Evolutionary conservation across 2,329 filamentous ascomycete species (phyloP), one percentile per base, ranked within the genome.

Genomic region (Fusarium tupiense): DNA sequence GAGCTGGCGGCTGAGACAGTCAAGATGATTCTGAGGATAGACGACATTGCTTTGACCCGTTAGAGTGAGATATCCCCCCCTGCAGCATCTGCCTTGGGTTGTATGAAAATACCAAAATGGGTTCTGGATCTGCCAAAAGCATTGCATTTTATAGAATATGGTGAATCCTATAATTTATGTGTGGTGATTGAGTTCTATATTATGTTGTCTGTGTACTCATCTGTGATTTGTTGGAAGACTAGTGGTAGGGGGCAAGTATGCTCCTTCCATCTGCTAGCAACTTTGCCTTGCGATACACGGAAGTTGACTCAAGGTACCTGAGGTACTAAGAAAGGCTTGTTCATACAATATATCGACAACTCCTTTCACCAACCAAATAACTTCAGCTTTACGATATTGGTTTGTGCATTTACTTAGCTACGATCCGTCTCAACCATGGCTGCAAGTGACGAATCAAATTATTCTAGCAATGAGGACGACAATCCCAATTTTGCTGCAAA

Each of bases 1-100:
- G 96, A 99, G 87, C 85, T 99, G 84, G 96, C 96, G 37, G 95
- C 96, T 13, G 96, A 99, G 89, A 99, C 96, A 70, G 96, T 98
- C 79, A 99, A 98, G 91, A 96, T 98, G 94, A 91, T 91, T 81
- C 82, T 91, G 80, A 88, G 90, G 81, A 91, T 91, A 84, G 90
- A 91, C 80, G 90, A 91, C 80, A 91, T 91, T 84, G 89, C 89
- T 56, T 83, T 91, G 82, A 90, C 86, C 79, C 87, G 90, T 84
- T 91, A 88, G 80, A 80, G 67, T 68, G 73, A 78, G 71, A 79
- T 79, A 78, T 75, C 73, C 77, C 73, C 71, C 73, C 65, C 72
- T 67, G 73, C 69, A 78, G 77, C 78, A 78, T 73, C 61, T 70
- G 59, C 69, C 68, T 77, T 67, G 66, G 78, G 77, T 75, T 83